phyloP scores from a whole-genome alignment of 495 filamentous ascomycete genomes.

The Cladorrhinum samala region DNA sequence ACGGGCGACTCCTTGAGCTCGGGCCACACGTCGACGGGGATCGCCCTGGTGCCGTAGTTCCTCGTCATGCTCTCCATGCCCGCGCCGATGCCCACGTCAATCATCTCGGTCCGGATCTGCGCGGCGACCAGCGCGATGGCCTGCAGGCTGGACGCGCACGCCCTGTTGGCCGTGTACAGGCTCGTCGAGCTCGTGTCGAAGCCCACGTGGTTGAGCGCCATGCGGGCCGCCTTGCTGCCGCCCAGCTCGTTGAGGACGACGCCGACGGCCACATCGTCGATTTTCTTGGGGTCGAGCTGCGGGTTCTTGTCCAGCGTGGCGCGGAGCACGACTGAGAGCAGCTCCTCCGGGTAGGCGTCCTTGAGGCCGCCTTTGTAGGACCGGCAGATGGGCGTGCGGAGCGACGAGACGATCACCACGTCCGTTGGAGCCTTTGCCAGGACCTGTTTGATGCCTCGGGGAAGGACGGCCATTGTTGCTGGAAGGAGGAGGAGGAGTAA shows the following conservation, averaged over 20 bases:
- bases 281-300: slow-evolving; percentile 60
- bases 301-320: slow-evolving; percentile 73
- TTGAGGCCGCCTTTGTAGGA: slow-evolving; percentile 77
- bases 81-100: slow-evolving; percentile 75
- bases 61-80: slow-evolving; percentile 93
- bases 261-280: slow-evolving; percentile 80
- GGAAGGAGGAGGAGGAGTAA: neutral
- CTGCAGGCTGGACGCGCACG: slow-evolving; percentile 72
- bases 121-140: slow-evolving; percentile 66
- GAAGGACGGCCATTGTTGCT: slow-evolving; percentile 26
- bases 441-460: slow-evolving; percentile 62
- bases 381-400: slow-evolving; percentile 79
- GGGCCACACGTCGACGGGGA: slow-evolving; percentile 76
- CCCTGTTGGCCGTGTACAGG: slow-evolving; percentile 81
- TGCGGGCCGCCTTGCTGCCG: slow-evolving; percentile 83
- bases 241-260: slow-evolving; percentile 88
- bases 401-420: slow-evolving; percentile 79
- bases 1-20: slow-evolving; percentile 57
- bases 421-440: slow-evolving; percentile 75
- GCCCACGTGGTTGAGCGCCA: slow-evolving; percentile 79
- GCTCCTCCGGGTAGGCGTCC: slow-evolving; percentile 85
- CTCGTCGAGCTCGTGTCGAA: slow-evolving; percentile 59
- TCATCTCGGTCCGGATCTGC: slow-evolving; percentile 62
- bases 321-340: slow-evolving; percentile 74
- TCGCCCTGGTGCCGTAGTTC: slow-evolving; percentile 77